These are phyloP conservation scores for Coffea eugenioides DNA, from an alignment of 257 asterid species.

Conservation along the genomic window DNA sequence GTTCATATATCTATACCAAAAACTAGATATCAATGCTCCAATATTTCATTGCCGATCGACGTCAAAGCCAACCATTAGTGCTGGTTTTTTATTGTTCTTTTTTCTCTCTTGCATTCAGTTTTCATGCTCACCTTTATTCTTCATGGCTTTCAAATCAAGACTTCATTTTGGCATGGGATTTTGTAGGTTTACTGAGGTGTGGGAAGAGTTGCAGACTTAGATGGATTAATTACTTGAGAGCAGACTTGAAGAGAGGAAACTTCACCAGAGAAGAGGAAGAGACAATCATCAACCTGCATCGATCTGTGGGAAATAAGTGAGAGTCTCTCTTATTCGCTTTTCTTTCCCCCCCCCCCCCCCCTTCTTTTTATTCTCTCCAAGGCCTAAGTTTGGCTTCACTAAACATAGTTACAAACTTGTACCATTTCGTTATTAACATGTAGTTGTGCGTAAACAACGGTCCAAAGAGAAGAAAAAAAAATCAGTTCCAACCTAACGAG, in stretches of 20 bases:
- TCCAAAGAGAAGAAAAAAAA: too few species aligned
- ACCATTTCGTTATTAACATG: too few species aligned
- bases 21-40: background rate
- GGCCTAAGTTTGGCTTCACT: background rate
- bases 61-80: too few species aligned
- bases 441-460: too few species aligned
- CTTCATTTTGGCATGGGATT: background rate
- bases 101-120: background rate
- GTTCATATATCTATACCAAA: too few species aligned
- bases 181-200: conserved; percentile 52
- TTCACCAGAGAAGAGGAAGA: conserved; percentile 53
- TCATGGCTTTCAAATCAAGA: background rate
- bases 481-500: too few species aligned
- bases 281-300: conserved; percentile 49
- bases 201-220: conserved; percentile 67
- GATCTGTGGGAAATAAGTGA: conserved; percentile 50
- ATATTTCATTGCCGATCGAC: too few species aligned
- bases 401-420: background rate
- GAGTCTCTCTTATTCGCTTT: background rate
- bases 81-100: too few species aligned
- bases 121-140: background rate
- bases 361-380: too few species aligned
- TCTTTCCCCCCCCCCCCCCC: too few species aligned
- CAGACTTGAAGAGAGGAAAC: conserved; percentile 59
- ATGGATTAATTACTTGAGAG: conserved; percentile 61